Conservation (phyloP, 2,329 filamentous ascomycete species). For the Talaromyces amestolkiae region DNA sequence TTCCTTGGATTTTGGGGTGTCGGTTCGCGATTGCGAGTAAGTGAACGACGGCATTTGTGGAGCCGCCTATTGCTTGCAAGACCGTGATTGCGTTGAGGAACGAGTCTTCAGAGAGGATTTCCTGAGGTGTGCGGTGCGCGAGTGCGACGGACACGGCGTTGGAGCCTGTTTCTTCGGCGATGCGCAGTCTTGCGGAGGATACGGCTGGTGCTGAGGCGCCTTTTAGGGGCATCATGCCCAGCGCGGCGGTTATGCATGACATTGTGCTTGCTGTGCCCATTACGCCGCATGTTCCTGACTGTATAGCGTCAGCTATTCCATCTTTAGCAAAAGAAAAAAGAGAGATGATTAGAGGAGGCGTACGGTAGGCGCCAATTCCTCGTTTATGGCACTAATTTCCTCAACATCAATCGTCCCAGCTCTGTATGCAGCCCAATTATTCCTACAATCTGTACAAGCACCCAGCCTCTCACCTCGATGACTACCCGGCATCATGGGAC, state of each 20-base stretch:
- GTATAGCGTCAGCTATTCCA: background rate
- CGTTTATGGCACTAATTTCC: conserved; percentile 68
- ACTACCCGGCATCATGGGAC: conserved; percentile 73
- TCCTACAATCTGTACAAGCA: conserved; percentile 72
- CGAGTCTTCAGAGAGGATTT: conserved; percentile 47
- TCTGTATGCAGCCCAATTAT: conserved; percentile 68
- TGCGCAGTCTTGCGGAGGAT: conserved; percentile 50
- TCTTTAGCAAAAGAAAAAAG: background rate
- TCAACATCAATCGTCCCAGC: conserved; percentile 67
- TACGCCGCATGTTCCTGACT: conserved; percentile 55
- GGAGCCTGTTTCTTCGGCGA: conserved; percentile 55
- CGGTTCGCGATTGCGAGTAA: conserved; percentile 55
- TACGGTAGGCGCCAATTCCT: conserved; percentile 69
- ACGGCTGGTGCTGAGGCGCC: conserved; percentile 56
- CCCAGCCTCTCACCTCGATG: conserved; percentile 64
- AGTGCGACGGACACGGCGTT: conserved; percentile 48
- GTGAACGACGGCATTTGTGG: conserved; percentile 57
- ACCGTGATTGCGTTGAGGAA: conserved; percentile 54
- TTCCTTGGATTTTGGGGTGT: conserved; percentile 48
- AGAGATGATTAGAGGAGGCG: conserved; percentile 22
- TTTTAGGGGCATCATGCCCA: conserved; percentile 54
- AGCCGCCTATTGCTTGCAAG: conserved; percentile 57
- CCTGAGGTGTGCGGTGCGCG: conserved; percentile 43
- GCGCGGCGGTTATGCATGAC: conserved; percentile 53
- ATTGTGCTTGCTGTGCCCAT: conserved; percentile 60